Evolutionary conservation across 2,329 filamentous ascomycete species (phyloP), one percentile per base, ranked within the genome.

Genomic region (Zasmidium cellare): DNA sequence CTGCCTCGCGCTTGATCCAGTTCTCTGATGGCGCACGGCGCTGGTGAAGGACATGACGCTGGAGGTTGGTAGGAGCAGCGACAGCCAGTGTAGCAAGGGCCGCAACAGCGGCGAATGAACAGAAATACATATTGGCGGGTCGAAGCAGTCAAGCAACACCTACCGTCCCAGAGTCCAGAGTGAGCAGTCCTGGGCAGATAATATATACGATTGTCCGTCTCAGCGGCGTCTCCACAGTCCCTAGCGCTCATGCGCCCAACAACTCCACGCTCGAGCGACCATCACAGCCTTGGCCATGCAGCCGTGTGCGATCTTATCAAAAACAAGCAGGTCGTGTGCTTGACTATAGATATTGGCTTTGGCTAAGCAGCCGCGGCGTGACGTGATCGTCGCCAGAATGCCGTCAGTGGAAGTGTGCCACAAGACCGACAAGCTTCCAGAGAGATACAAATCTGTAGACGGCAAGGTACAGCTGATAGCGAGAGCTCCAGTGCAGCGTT

Each of bases 1-100:
- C 62, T 31, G 72, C 73, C 47, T 73, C 65, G 24, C 71, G 62
- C 64, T 75, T 76, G 20, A 71, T 61, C 77, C 77, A 79, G 51
- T 73, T 70, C 20, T 70, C 65, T 1, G 70, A 66, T 3, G 56
- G 31, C 12, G 67, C 62, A 31, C 77, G 74, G 63, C 75, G 76
- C 61, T 80, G 77, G 61, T 79, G 77, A 11, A 77, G 60, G 22
- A 78, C 75, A 71, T 79, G 76, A 47, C 58, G 61, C 50, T 64
- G 57, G 14, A 61, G 50, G 38, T 63, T 63, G 25, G 58, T 57
- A 11, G 62, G 60, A 20, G 62, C 60, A 57, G 60, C 62, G 41
- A 57, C 46, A 7, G 51, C 55, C 25, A 53, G 51, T 38, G 57
- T 52, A 31, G 52, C 58, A 16, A 63, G 23, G 23, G 58, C 55